Evolutionary conservation across 1,284 basidiomycete genomes (phyloP), one percentile per base, ranked within the genome.

Genomic region (Meripilus lineatus): DNA sequence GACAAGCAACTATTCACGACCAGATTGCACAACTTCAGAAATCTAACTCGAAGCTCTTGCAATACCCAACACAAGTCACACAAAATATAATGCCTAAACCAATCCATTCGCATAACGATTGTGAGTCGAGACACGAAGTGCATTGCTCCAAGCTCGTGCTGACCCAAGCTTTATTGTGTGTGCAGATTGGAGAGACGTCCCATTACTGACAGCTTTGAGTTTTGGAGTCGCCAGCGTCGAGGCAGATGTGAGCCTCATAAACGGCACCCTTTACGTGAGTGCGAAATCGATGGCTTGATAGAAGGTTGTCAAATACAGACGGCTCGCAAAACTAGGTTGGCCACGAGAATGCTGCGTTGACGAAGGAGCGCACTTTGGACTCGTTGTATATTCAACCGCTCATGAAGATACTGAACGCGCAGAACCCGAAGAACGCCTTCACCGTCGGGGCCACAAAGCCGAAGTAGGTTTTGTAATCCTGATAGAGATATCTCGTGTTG

Each of bases 91-190:
- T 75, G 15, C 75, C 75, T 1, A 76, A 75, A 52, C 47, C 49
- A 4, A 76, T 78, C 22, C 75, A 77, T 53, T 77, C 74, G 0
- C 75, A 79, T 51, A 78, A 77, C 51, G 74, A 77, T 45, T 77
- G 74, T 76, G 45, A 56, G 68, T 58, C 11, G 28, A 8, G 28
- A 8, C 8, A n/a, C 8, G 28, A 30, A 30, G 10, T n/a, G n/a
- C 8, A 30, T 30, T 30, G 28, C 8, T 38, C 18, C 3, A 34
- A n/a, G n/a, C n/a, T n/a, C n/a, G n/a, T n/a, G n/a, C n/a, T n/a
- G n/a, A 7, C 28, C 15, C 25, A 39, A 30, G 34, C 24, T 14
- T 15, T 5, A n/a, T 22, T 20, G 5, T 33, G 38, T n/a, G 18
- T 18, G 18, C 38, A 77, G 75, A 79, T 56, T 76, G 74, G 73